Evolutionary conservation across 176 grass and related monocot genomes (phyloP), one percentile per base, ranked within the genome.

Genomic region (Musa acuminata): DNA sequence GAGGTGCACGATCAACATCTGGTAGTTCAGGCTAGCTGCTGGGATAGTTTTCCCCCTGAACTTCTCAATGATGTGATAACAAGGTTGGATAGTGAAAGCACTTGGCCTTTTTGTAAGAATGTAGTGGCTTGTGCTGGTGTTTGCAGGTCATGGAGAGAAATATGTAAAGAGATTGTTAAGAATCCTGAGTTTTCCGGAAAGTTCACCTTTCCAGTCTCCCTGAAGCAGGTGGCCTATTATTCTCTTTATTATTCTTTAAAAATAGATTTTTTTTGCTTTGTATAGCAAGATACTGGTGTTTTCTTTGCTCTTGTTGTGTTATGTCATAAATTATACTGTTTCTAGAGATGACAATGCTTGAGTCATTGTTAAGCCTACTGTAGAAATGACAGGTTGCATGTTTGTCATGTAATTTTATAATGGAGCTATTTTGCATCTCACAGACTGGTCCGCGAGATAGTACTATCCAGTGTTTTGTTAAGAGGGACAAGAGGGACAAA

Each of bases 71-170:
- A 92, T 86, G 74, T 92, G 51, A 87, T 92, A 25, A 86, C 80
- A 72, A 86, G 90, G 84, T 58, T 92, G 76, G 90, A 92, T 52
- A 89, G 82, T 81, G 90, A 89, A 74, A 81, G 78, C 72, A 83
- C 76, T 27, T 89, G 90, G 87, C 90, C 87, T 78, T 84, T 69
- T 29, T 73, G 87, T 66, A 87, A 87, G 69, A 73, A 92, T 81
- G 77, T 92, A 70, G 86, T 89, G 84, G 84, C 80, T 60, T 92
- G 84, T 69, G 84, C 87, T 23, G 73, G 76, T 78, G 87, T 92
- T 53, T 92, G 90, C 73, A 81, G 79, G 79, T 89, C 87, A 80
- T 92, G 90, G 90, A 86, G 87, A 52, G 83, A 92, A 69, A 87
- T 85, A 84, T 86, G 86, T 75, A 86, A 84, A 80, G 90, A 92